Conservation (phyloP, 768 basidiomycete species). For the Podaxis pistillaris region DNA sequence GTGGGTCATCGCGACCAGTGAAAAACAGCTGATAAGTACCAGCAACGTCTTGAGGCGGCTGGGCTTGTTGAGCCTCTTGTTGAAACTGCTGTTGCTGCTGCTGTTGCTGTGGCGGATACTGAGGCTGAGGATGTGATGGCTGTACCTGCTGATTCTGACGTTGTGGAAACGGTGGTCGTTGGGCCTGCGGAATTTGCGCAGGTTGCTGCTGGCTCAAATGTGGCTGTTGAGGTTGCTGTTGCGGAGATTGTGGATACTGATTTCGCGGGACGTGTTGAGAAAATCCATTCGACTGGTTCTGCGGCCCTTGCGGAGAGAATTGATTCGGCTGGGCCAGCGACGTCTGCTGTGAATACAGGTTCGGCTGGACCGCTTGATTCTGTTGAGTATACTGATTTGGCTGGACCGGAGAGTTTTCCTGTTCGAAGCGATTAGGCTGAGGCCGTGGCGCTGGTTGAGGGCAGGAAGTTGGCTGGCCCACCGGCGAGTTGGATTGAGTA, state of each 20-base stretch:
- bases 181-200: not conserved
- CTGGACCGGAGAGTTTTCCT: slow-evolving; percentile 4
- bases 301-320: slow-evolving; percentile 1
- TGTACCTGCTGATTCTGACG: not conserved
- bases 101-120: slow-evolving; percentile 3
- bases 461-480: not conserved
- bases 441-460: not conserved
- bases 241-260: not conserved
- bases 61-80: not conserved
- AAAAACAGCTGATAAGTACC: slow-evolving; percentile 62
- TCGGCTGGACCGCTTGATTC: slow-evolving; percentile 1
- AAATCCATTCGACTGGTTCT: slow-evolving; percentile 5
- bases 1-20: slow-evolving; percentile 68
- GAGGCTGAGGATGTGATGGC: not conserved
- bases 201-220: not conserved
- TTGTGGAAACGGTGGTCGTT: too few species aligned
- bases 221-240: not conserved
- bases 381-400: slow-evolving; percentile 2
- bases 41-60: slow-evolving; percentile 20
- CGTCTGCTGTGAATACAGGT: not conserved
- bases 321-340: slow-evolving; percentile 2
- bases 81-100: not conserved
- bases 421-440: not conserved
- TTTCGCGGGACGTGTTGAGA: not conserved
- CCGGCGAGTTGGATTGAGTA: not conserved